Base-by-base conservation (phyloP, 345 rosid genomes). In the Carallia brachiata region DNA sequence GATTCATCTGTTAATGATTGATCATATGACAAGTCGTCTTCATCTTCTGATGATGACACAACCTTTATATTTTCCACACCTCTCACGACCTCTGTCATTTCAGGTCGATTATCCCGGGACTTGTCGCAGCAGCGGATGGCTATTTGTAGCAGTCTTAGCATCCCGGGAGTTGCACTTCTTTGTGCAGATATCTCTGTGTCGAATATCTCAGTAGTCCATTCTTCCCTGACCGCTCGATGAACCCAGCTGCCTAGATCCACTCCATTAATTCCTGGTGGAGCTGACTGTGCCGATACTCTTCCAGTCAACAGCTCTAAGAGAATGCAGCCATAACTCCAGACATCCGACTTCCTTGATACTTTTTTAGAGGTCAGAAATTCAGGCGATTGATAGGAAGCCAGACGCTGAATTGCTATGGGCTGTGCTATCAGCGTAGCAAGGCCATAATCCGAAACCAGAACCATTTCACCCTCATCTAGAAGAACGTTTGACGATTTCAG, bases 191-290 rank as follows among this genome's bases (percentile, higher is more conserved):
- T 76, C 77, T 87, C 91, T 9, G 50, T 13, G 48, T 87, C 89
- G 27, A 84, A 80, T 34, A 88, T 83, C 86, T 86, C 90, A 0
- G 81, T 85, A 6, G 87, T 84, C 90, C 90, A 86, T 67, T 86
- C 90, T 67, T 88, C 93, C 53, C 87, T 81, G 6, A 84, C 85
- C 0, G 93, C 90, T 66, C 84, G 39, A 40, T 80, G 76, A 59
- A 88, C 86, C 93, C 90, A 86, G 19, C 79, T 83, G 64, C 77
- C 52, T 2, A 86, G 87, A 52, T 88, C 87, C 13, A 77, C 84
- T 6, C 84, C 83, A 27, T 73, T 68, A 61, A 69, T 48, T 34
- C 86, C 93, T 2, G 84, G 76, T 5, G 90, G 86, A 32, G 90
- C 85, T 1, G 84, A 73, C 40, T 75, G 39, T 18, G 58, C 68